Percentiles rank a stretch among this genome's conserved stretches.
Evolutionary conservation across 305 asterid species (phyloP).

Genomic region (Rubia tinctorum): DNA sequence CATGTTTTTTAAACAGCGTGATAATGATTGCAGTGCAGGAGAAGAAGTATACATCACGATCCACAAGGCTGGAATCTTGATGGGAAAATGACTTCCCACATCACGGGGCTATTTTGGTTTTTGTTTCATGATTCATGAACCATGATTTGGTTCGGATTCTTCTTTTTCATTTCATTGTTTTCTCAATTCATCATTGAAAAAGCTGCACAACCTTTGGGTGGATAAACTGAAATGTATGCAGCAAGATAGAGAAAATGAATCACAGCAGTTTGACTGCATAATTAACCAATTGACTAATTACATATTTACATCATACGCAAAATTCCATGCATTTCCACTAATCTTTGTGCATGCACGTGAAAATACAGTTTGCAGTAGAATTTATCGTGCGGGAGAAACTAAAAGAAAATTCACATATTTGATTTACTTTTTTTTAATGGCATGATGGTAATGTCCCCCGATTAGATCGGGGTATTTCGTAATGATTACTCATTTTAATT

Average conservation of each 20-base stretch:
- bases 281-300: not conserved
- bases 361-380: no score
- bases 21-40: no score
- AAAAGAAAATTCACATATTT: no score
- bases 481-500: no score
- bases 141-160: not conserved
- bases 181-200: not conserved
- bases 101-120: constrained; percentile 7
- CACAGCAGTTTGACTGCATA: not conserved
- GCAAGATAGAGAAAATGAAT: not conserved
- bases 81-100: not conserved
- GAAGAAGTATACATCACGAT: not conserved
- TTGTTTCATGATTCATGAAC: constrained; percentile 8
- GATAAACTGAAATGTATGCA: not conserved
- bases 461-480: no score
- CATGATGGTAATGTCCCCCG: no score
- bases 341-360: no score
- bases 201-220: not conserved
- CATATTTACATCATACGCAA: no score
- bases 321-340: no score
- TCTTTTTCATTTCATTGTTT: not conserved
- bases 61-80: not conserved
- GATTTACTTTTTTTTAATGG: no score
- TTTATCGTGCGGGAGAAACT: no score
- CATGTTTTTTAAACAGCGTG: no score